Conservation (phyloP, 441 rosid species). For the Eruca vesicaria region DNA sequence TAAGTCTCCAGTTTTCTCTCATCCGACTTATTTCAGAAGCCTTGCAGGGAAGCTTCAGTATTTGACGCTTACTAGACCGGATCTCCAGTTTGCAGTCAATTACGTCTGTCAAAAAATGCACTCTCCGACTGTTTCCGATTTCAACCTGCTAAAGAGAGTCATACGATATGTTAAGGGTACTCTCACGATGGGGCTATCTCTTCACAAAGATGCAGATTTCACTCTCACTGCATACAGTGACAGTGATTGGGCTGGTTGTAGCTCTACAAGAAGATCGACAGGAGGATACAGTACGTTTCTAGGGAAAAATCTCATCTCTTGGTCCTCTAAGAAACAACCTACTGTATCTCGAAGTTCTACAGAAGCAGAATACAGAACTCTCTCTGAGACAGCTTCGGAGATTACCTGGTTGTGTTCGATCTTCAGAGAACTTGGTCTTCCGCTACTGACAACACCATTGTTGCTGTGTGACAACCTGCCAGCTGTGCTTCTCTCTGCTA, state of each 20-base stretch:
- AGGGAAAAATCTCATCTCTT: too few relatives aligned
- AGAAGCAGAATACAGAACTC: too few relatives aligned
- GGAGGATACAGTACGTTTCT: too few relatives aligned
- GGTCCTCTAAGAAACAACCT: too few relatives aligned
- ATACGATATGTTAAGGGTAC: neutral
- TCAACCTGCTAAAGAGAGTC: neutral
- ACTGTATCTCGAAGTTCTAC: too few relatives aligned
- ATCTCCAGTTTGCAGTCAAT: neutral
- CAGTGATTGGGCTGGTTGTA: neutral
- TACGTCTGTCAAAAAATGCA: neutral
- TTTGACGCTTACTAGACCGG: neutral
- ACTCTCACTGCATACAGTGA: neutral
- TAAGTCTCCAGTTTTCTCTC: neutral
- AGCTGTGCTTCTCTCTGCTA: too few relatives aligned
- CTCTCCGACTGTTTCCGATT: neutral
- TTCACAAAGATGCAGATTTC: neutral
- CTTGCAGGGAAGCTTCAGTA: neutral
- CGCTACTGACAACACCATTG: too few relatives aligned
- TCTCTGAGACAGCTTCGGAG: too few relatives aligned
- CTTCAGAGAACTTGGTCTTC: too few relatives aligned
- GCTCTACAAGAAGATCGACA: neutral
- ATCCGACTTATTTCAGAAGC: neutral
- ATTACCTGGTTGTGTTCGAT: too few relatives aligned
- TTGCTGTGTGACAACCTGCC: too few relatives aligned
- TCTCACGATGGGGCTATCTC: neutral